phyloP scores from a whole-genome alignment of 2,329 filamentous ascomycete species.

The Gremmenia infestans region DNA sequence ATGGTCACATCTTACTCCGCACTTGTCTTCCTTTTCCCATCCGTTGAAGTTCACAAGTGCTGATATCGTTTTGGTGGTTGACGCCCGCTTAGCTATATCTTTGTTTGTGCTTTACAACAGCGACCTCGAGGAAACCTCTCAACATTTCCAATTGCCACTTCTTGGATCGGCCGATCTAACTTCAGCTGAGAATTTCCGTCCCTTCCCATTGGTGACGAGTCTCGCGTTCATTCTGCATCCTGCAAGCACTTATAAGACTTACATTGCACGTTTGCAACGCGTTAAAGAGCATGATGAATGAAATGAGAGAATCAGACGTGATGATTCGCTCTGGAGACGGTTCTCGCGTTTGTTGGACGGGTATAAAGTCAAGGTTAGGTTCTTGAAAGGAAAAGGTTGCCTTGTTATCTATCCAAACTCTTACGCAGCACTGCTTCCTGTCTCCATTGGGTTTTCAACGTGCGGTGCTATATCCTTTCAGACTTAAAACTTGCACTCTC shows the following conservation, averaged over 20 bases:
- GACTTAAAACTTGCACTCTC: not conserved
- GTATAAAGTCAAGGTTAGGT: slow-evolving; percentile 13
- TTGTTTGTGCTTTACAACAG: slow-evolving; percentile 9
- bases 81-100: slow-evolving; percentile 16
- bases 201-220: slow-evolving; percentile 14
- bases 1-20: slow-evolving; percentile 8
- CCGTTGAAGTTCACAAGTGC: slow-evolving; percentile 4
- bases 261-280: slow-evolving; percentile 15
- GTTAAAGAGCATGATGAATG: not conserved
- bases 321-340: slow-evolving; percentile 11
- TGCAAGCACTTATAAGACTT: slow-evolving; percentile 23
- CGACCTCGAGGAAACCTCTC: slow-evolving; percentile 1
- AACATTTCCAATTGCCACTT: not conserved
- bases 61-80: slow-evolving; percentile 18
- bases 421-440: not conserved
- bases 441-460: not conserved
- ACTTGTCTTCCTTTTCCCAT: slow-evolving; percentile 2
- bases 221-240: slow-evolving; percentile 7
- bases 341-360: slow-evolving; percentile 5
- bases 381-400: slow-evolving; percentile 2
- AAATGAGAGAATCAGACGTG: slow-evolving; percentile 13
- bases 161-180: slow-evolving; percentile 9
- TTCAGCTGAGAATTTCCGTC: not conserved
- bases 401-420: not conserved
- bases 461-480: not conserved